Conservation (phyloP, 768 basidiomycete species). For the Scleroderma bovista region DNA sequence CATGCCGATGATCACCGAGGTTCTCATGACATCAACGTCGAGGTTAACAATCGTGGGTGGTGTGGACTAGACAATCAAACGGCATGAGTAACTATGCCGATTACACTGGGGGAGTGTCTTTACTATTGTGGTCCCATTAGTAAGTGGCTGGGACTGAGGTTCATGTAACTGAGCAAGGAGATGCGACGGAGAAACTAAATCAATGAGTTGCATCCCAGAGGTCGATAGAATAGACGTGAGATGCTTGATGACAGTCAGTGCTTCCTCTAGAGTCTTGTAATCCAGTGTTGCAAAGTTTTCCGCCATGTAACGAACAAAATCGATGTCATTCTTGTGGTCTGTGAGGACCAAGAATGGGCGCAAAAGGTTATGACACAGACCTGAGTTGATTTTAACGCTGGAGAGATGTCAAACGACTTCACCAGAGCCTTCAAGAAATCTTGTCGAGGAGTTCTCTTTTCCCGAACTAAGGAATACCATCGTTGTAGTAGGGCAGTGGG, state of each 20-base stretch:
- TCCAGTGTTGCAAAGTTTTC: conserved; percentile 92
- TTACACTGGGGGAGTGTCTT: not conserved
- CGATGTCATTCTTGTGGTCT: conserved; percentile 62
- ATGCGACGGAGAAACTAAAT: conserved; percentile 64
- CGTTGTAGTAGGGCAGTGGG: conserved; percentile 75
- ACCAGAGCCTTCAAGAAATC: conserved; percentile 84
- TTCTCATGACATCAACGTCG: conserved; percentile 41
- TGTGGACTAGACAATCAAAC: not conserved
- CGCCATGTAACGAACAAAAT: conserved; percentile 87
- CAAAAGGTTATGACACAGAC: conserved; percentile 26
- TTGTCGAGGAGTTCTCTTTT: conserved; percentile 80
- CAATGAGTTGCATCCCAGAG: conserved; percentile 77
- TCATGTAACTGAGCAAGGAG: conserved; percentile 57
- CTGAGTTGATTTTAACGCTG: conserved; percentile 51
- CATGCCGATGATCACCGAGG: conserved; percentile 75
- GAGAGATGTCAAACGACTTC: conserved; percentile 75
- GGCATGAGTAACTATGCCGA: not conserved
- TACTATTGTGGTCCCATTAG: conserved; percentile 5
- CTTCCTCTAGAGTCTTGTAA: conserved; percentile 94
- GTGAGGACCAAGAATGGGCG: not conserved
- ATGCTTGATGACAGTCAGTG: conserved; percentile 75
- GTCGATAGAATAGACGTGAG: conserved; percentile 74
- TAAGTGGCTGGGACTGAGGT: conserved; percentile 6
- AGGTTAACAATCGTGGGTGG: conserved; percentile 6
- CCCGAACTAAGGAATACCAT: conserved; percentile 89